Evolutionary conservation across 2,329 filamentous ascomycete species (phyloP).

Genomic region (Botrytis byssoidea): DNA sequence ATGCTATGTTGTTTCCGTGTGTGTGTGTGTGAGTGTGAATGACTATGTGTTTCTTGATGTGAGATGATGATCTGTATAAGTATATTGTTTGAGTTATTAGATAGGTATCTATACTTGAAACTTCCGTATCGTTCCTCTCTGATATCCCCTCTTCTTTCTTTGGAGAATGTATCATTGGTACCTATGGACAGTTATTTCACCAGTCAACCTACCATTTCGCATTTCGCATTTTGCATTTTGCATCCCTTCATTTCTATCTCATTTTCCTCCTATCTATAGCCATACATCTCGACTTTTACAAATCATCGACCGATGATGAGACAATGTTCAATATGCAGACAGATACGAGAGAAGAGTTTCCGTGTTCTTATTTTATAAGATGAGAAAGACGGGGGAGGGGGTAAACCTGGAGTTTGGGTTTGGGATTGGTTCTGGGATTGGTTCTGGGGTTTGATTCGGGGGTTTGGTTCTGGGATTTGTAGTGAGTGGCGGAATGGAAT

Average conservation of each 20-base stretch:
- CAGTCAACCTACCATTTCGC: not conserved
- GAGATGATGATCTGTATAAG: not conserved
- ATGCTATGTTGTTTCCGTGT: not conserved
- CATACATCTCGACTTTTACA: not conserved
- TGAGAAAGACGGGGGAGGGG: not conserved
- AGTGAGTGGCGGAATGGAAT: too few relatives aligned
- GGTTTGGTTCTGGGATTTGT: not conserved
- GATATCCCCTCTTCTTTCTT: not conserved
- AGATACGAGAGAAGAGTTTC: not conserved
- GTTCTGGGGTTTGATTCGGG: too few relatives aligned
- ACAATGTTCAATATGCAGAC: not conserved
- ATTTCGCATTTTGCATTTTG: not conserved
- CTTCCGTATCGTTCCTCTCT: not conserved
- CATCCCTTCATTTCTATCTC: not conserved
- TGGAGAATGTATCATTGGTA: not conserved
- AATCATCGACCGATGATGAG: not conserved
- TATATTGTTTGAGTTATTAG: not conserved
- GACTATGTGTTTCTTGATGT: not conserved
- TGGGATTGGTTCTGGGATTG: not conserved
- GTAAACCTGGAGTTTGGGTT: not conserved
- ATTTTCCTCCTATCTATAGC: not conserved
- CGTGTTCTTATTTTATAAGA: fast-evolving
- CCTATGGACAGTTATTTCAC: not conserved
- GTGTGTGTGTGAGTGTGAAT: not conserved
- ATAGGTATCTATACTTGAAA: not conserved